phyloP scores from a whole-genome alignment of 2,329 filamentous ascomycete species.

The Rhynchosporium agropyri region DNA sequence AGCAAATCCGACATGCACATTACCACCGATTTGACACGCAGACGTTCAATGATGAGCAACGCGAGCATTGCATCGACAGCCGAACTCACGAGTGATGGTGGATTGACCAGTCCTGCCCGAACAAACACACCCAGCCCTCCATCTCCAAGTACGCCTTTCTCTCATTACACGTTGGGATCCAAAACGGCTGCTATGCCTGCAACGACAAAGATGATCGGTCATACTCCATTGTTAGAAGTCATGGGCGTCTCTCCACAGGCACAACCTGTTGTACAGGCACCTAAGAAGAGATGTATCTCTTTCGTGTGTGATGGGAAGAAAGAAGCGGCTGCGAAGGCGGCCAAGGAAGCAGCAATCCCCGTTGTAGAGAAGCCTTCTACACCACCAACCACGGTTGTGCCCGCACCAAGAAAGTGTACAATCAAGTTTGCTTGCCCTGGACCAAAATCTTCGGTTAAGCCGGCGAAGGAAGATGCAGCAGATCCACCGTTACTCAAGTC shows the following conservation, averaged over 20 bases:
- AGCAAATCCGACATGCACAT: slow-evolving; percentile 46
- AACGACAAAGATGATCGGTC: slow-evolving; percentile 21
- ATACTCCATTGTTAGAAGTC: slow-evolving; percentile 25
- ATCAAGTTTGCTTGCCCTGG: slow-evolving; percentile 78
- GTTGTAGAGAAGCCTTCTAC: slow-evolving; percentile 44
- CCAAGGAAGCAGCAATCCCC: slow-evolving; percentile 44
- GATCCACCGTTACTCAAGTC: slow-evolving; percentile 24
- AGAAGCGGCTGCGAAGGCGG: slow-evolving; percentile 44
- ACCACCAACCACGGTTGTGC: slow-evolving; percentile 40
- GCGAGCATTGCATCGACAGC: slow-evolving; percentile 80
- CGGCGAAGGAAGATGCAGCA: slow-evolving; percentile 22
- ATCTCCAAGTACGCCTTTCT: slow-evolving; percentile 59
- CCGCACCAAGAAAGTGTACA: slow-evolving; percentile 55
- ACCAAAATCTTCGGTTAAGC: slow-evolving; percentile 50
- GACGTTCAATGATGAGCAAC: slow-evolving; percentile 71
- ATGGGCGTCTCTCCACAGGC: slow-evolving; percentile 43
- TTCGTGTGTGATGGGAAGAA: slow-evolving; percentile 78
- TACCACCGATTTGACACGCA: slow-evolving; percentile 45
- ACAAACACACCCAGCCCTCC: slow-evolving; percentile 88
- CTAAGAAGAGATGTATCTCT: slow-evolving; percentile 86
- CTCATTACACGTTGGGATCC: slow-evolving; percentile 38
- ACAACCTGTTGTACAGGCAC: slow-evolving; percentile 63
- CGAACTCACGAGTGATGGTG: slow-evolving; percentile 93
- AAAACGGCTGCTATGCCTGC: slow-evolving; percentile 30
- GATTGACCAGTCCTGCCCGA: slow-evolving; percentile 84